Conservation (phyloP, 108 stramenopile species). For the Fragilaria crotonensis region DNA sequence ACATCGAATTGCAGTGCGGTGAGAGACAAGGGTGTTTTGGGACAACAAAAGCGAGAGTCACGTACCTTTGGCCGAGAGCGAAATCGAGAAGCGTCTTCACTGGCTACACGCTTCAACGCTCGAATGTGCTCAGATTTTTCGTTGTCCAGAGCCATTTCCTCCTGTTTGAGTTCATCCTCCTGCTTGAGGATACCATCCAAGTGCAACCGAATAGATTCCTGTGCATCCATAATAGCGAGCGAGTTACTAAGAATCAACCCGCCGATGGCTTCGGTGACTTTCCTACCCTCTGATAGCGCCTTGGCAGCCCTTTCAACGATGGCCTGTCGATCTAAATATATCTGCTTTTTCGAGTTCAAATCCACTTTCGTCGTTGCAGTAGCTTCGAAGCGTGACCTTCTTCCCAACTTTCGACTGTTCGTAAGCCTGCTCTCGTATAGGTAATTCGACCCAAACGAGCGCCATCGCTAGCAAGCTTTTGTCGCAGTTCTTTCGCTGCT, state of each 20-base stretch:
- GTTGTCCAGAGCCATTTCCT: conserved; percentile 56
- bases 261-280: conserved; percentile 2
- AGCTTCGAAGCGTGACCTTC: conserved; percentile 64
- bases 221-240: conserved; percentile 37
- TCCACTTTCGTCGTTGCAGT: conserved; percentile 33
- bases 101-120: conserved; percentile 66
- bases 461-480: conserved; percentile 63
- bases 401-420: conserved; percentile 68
- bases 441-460: conserved; percentile 70
- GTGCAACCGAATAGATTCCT: conserved; percentile 64
- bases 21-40: not conserved
- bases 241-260: conserved; percentile 16
- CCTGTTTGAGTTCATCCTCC: conserved; percentile 46
- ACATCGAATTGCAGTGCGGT: too few species aligned
- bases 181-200: conserved; percentile 38
- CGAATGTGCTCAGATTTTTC: conserved; percentile 75
- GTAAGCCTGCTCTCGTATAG: conserved; percentile 39
- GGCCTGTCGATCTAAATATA: conserved; percentile 24
- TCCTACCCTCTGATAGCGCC: conserved; percentile 1
- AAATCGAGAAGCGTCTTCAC: conserved; percentile 80
- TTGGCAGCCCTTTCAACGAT: not conserved
- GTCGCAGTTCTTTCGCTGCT: conserved; percentile 51
- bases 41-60: not conserved
- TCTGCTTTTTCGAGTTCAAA: conserved; percentile 29
- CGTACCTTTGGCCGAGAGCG: conserved; percentile 55